Evolutionary conservation across 2,329 filamentous ascomycete genomes (phyloP), one percentile per base, ranked within the genome.

Genomic region (Elsinoe batatas): DNA sequence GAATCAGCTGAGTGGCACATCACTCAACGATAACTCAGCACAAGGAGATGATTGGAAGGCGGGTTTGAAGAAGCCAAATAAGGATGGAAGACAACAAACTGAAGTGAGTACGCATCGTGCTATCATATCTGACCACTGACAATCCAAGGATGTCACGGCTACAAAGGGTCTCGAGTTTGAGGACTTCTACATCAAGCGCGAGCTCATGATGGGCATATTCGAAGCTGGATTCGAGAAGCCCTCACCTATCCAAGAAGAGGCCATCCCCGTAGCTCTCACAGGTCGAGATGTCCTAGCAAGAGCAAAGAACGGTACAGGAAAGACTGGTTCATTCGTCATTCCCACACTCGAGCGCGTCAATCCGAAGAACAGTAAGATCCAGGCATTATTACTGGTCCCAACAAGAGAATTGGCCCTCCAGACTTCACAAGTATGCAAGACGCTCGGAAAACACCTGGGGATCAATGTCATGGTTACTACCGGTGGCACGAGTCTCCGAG

Each of bases 401-500:
- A 98, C 93, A 60, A 81, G 93, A 81, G 93, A 98, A 76, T 79
- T 98, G 64, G 94, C 94, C 56, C 85, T 98, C 72, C 93, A 98
- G 73, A 98, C 93, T 58, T 98, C 94, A 50, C 93, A 98, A 74
- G 93, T 98, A 63, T 98, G 93, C 82, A 98, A 97, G 78, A 96
- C 86, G 11, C 81, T 98, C 46, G 94, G 94, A 61, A 97, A 98
- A 74, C 91, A 98, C 68, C 83, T 98, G 38, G 90, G 90, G 57
- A 80, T 98, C 73, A 97, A 98, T 67, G 91, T 98, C 67, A 98
- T 98, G 94, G 94, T 98, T 63, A 96, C 91, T 47, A 98, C 94
- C 20, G 93, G 93, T 72, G 93, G 93, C 65, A 97, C 93, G 40
- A 88, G 88, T 22, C 78, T 98, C 56, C 89, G 93, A 68, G 93